phyloP scores from a whole-genome alignment of 129 eudicot species.

The Flaveria robusta region DNA sequence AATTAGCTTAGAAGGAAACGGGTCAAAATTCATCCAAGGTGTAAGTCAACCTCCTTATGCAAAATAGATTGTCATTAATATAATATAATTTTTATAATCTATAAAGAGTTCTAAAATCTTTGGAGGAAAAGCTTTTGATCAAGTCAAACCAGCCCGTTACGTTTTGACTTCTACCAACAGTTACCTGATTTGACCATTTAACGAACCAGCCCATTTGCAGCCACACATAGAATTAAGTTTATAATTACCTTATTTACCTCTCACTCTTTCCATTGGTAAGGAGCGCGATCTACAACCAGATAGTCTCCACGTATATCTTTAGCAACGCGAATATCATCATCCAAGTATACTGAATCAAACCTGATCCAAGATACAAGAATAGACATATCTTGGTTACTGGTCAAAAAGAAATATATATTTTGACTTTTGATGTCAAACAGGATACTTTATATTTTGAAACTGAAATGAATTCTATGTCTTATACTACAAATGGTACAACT shows the following conservation, averaged over 20 bases:
- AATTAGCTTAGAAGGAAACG: not conserved
- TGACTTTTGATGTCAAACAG: slow-evolving; percentile 27
- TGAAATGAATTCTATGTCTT: not conserved
- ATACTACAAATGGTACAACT: not conserved
- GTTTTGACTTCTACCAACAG: not conserved
- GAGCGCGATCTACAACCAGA: slow-evolving; percentile 58
- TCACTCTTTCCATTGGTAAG: slow-evolving; percentile 58
- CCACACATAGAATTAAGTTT: not conserved
- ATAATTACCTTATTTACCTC: slow-evolving; percentile 16
- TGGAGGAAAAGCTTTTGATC: not conserved
- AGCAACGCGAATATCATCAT: slow-evolving; percentile 49
- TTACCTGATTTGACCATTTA: not conserved
- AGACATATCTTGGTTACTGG: slow-evolving; percentile 1
- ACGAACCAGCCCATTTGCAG: not conserved
- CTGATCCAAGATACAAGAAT: slow-evolving; percentile 37
- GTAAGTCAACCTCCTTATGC: not conserved
- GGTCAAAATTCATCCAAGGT: not conserved
- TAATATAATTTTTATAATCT: not conserved
- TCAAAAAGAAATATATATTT: not conserved
- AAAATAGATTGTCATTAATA: not conserved
- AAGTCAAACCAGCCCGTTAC: not conserved
- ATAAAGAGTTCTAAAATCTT: not conserved
- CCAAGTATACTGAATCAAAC: slow-evolving; percentile 57
- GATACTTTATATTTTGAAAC: slow-evolving; percentile 3
- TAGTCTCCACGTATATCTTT: slow-evolving; percentile 62